These are phyloP conservation scores for Yamadazyma songkhlaensis DNA, from an alignment of 1,139 yeast species.

Conservation along the genomic window DNA sequence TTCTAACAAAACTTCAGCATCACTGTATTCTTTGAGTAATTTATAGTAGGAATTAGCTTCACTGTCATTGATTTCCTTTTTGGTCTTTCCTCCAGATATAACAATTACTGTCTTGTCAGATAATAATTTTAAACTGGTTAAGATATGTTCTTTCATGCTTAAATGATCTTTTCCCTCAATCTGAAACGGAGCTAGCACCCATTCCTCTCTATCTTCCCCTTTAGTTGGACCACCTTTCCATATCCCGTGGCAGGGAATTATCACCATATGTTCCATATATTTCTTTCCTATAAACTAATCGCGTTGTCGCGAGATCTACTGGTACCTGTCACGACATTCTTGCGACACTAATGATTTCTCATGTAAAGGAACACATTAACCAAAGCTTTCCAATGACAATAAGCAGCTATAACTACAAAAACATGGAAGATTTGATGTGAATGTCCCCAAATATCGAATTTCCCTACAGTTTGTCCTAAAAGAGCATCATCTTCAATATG, in stretches of 20 bases:
- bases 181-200: slow-evolving; percentile 70
- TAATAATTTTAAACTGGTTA: slow-evolving; percentile 32
- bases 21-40: slow-evolving; percentile 23
- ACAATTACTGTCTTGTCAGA: slow-evolving; percentile 31
- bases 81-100: slow-evolving; percentile 78
- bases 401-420: slow-evolving; percentile 78
- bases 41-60: slow-evolving; percentile 61
- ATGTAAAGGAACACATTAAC: slow-evolving; percentile 56
- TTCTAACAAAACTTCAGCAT: slow-evolving; percentile 44
- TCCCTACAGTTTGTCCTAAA: slow-evolving; percentile 23
- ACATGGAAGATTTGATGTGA: slow-evolving; percentile 89
- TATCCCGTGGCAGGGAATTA: slow-evolving; percentile 69
- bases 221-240: slow-evolving; percentile 43
- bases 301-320: neutral
- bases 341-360: neutral
- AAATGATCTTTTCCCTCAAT: slow-evolving; percentile 65
- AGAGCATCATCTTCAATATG: slow-evolving; percentile 49
- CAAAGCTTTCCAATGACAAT: slow-evolving; percentile 68
- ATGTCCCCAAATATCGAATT: slow-evolving; percentile 71
- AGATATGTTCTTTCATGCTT: slow-evolving; percentile 63
- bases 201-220: slow-evolving; percentile 48
- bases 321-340: neutral
- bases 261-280: slow-evolving; percentile 30
- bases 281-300: neutral
- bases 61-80: slow-evolving; percentile 48